A percentile compares a stretch with the other conserved stretches of the same genome.
Conservation (phyloP, 2,329 filamentous ascomycete species). For the Hypoxylon sp. region DNA sequence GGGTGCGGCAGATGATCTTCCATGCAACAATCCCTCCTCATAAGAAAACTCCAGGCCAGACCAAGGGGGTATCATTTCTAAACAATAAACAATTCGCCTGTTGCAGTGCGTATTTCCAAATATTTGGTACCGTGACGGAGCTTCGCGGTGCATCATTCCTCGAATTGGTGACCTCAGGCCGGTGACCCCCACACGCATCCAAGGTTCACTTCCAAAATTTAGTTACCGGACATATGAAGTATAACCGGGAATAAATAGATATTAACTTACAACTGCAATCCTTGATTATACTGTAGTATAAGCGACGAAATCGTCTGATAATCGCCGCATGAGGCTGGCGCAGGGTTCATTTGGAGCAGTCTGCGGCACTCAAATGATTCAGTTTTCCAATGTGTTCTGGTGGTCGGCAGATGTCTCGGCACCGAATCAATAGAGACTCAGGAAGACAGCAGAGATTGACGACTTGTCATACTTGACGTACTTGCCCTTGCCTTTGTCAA, state of each 20-base stretch:
- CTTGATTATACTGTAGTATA: slow-evolving; percentile 37
- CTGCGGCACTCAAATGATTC: slow-evolving; percentile 30
- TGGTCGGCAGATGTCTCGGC: slow-evolving; percentile 40
- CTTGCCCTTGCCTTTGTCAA: slow-evolving; percentile 98
- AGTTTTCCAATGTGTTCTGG: slow-evolving; percentile 25
- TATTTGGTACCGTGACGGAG: slow-evolving; percentile 39
- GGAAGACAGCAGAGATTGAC: slow-evolving; percentile 77
- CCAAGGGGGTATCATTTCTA: slow-evolving; percentile 44
- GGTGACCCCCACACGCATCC: slow-evolving; percentile 43
- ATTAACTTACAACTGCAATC: slow-evolving; percentile 41
- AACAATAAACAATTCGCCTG: slow-evolving; percentile 35
- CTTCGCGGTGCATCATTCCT: slow-evolving; percentile 42
- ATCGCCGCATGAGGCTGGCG: slow-evolving; percentile 38
- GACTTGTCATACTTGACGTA: slow-evolving; percentile 98
- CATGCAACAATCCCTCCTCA: slow-evolving; percentile 34
- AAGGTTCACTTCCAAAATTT: slow-evolving; percentile 41
- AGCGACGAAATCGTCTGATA: slow-evolving; percentile 40
- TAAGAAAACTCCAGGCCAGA: slow-evolving; percentile 25
- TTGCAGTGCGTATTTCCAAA: slow-evolving; percentile 32
- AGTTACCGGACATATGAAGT: slow-evolving; percentile 31
- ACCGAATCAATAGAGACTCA: slow-evolving; percentile 62
- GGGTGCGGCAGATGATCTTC: slow-evolving; percentile 38
- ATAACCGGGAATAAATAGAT: slow-evolving; percentile 40
- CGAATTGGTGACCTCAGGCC: slow-evolving; percentile 39
- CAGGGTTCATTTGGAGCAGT: slow-evolving; percentile 27